Percentiles rank a stretch among this genome's conserved stretches.
Conservation (phyloP, 805 yeast species). For the Candida michaelii region DNA sequence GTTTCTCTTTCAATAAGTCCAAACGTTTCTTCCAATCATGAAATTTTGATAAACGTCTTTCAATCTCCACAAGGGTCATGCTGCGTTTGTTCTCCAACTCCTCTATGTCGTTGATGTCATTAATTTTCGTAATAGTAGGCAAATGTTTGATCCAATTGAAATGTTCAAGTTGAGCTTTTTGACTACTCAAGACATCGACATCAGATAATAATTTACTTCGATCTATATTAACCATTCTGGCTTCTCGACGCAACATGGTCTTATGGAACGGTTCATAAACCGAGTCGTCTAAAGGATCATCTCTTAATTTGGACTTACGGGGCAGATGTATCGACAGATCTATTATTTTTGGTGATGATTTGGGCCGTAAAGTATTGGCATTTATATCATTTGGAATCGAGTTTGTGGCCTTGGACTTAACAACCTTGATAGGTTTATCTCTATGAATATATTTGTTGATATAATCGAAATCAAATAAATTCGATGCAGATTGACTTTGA, state of each 20-base stretch:
- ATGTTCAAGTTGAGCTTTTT: constrained; percentile 37
- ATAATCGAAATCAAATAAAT: constrained; percentile 36
- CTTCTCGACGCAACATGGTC: constrained; percentile 64
- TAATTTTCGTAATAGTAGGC: constrained; percentile 49
- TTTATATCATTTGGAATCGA: neutral
- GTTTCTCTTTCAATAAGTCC: constrained; percentile 25
- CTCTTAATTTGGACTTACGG: constrained; percentile 11
- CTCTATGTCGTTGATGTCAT: constrained; percentile 43
- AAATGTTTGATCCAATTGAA: constrained; percentile 50
- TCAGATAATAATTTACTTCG: constrained; percentile 53
- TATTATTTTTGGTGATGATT: constrained; percentile 8
- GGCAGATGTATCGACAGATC: constrained; percentile 15
- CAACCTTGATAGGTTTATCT: constrained; percentile 20
- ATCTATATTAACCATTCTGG: constrained; percentile 56
- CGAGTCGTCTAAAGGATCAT: constrained; percentile 47
- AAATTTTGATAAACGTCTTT: constrained; percentile 35
- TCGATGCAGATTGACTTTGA: constrained; percentile 8
- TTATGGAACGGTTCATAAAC: constrained; percentile 50
- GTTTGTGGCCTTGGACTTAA: too few species aligned
- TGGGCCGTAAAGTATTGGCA: neutral
- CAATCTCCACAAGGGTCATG: constrained; percentile 51
- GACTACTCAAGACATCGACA: constrained; percentile 52
- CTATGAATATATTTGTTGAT: constrained; percentile 20
- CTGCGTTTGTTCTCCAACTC: constrained; percentile 55
- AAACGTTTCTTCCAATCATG: constrained; percentile 38